Percentiles rank a stretch among this genome's conserved stretches.
Conservation (phyloP, 1,284 basidiomycete genomes). For the Peniophora sp. region DNA sequence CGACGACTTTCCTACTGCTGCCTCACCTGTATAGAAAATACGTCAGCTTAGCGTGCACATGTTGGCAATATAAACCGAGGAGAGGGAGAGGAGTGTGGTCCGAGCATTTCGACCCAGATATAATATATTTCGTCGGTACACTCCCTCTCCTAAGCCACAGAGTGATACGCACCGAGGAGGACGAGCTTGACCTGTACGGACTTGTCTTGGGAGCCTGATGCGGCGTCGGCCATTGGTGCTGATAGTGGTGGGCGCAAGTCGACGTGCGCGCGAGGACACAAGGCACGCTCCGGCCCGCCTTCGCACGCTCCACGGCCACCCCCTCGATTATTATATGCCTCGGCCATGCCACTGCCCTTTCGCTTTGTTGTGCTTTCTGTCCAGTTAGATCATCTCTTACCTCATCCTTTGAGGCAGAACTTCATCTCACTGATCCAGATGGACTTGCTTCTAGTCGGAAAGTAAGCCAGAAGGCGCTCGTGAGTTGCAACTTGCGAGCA, state of each 20-base stretch:
- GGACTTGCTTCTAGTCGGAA: too few species aligned
- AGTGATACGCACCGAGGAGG: conserved; percentile 62
- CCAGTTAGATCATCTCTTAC: too few species aligned
- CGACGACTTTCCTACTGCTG: conserved; percentile 99
- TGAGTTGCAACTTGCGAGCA: too few species aligned
- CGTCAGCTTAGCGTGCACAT: not conserved
- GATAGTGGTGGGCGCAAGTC: conserved; percentile 7
- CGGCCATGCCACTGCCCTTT: too few species aligned
- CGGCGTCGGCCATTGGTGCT: conserved; percentile 60
- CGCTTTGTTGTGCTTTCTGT: too few species aligned
- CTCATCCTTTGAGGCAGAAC: too few species aligned
- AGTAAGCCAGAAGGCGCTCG: too few species aligned
- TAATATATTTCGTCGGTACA: not conserved
- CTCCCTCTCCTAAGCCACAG: not conserved
- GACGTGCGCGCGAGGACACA: too few species aligned
- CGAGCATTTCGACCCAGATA: not conserved
- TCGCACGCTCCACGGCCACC: conserved; percentile 15
- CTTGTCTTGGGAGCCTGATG: conserved; percentile 69
- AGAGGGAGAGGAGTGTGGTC: not conserved
- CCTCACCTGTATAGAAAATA: conserved; percentile 65
- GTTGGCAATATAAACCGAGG: not conserved
- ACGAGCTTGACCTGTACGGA: conserved; percentile 90
- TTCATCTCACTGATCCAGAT: too few species aligned
- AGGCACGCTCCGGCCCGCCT: not conserved
- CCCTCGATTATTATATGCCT: too few species aligned